Percentiles rank a stretch among this genome's conserved stretches.
Evolutionary conservation across 164 flowering plant species (phyloP).

Genomic region (Saururus chinensis): DNA sequence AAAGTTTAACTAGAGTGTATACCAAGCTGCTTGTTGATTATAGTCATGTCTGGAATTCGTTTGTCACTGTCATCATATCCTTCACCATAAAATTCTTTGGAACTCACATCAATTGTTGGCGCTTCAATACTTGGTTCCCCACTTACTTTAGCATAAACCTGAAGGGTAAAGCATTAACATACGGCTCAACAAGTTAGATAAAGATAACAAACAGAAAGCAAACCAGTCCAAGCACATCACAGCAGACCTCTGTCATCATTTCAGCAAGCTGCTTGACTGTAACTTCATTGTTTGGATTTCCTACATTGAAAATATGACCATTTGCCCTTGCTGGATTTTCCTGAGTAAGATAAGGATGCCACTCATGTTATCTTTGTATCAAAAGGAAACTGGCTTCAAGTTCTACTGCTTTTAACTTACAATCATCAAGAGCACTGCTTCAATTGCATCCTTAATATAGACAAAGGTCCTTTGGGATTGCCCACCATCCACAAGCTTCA

Average conservation of each 20-base stretch:
- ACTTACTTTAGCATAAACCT: constrained; percentile 85
- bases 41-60: constrained; percentile 95
- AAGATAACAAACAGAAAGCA: not conserved
- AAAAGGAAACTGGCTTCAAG: not conserved
- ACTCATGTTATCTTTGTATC: not conserved
- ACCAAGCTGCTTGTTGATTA: constrained; percentile 89
- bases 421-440: constrained; percentile 53
- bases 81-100: constrained; percentile 93
- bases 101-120: constrained; percentile 86
- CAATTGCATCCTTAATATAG: constrained; percentile 55
- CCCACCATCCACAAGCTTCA: constrained; percentile 59
- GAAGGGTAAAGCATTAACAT: constrained; percentile 2
- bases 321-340: constrained; percentile 19
- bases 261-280: constrained; percentile 22
- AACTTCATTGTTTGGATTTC: constrained; percentile 24
- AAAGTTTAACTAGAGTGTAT: constrained; percentile 7
- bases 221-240: not conserved
- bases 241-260: constrained; percentile 12
- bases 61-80: constrained; percentile 98
- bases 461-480: constrained; percentile 51
- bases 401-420: constrained; percentile 13
- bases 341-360: not conserved
- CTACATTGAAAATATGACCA: constrained; percentile 24
- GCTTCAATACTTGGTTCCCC: constrained; percentile 57
- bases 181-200: not conserved